These are phyloP conservation scores for Thelonectria olida DNA, from an alignment of 2,329 filamentous ascomycete species.

Conservation along the genomic window DNA sequence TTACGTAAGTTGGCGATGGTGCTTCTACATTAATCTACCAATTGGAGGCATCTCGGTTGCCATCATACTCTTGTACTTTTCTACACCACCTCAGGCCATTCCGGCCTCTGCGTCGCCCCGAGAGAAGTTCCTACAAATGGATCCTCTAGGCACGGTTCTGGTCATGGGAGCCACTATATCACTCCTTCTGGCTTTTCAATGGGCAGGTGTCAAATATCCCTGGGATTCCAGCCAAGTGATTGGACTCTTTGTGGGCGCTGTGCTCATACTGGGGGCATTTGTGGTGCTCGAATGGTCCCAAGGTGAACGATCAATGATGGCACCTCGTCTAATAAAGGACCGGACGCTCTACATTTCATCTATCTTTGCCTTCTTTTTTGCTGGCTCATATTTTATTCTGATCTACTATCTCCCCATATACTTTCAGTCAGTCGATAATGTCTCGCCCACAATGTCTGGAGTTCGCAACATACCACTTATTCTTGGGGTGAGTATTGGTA, in stretches of 20 bases:
- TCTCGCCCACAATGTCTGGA: constrained; percentile 50
- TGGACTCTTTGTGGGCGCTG: constrained; percentile 53
- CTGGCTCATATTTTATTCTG: constrained; percentile 53
- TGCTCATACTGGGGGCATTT: constrained; percentile 46
- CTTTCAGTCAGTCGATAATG: constrained; percentile 53
- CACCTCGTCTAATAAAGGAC: constrained; percentile 49
- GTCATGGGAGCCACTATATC: constrained; percentile 55
- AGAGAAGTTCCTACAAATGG: constrained; percentile 59
- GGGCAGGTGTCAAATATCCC: constrained; percentile 53
- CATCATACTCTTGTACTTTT: constrained; percentile 48
- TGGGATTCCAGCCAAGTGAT: constrained; percentile 54
- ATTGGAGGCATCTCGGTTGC: constrained; percentile 46
- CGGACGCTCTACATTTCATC: constrained; percentile 50
- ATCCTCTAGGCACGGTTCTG: constrained; percentile 54
- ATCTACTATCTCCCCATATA: constrained; percentile 61
- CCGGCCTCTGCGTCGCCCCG: constrained; percentile 41
- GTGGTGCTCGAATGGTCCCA: constrained; percentile 49
- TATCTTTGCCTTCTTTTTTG: constrained; percentile 53
- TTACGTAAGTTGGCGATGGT: constrained; percentile 50
- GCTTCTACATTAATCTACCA: constrained; percentile 52
- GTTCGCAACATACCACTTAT: constrained; percentile 57
- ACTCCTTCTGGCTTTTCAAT: constrained; percentile 58
- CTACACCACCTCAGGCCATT: constrained; percentile 51
- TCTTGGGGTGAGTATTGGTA: not conserved
- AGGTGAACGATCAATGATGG: constrained; percentile 57